Percentiles rank a stretch among this genome's conserved stretches.
Conservation (phyloP, 2,329 filamentous ascomycete genomes). For the Penicillium concentricum region DNA sequence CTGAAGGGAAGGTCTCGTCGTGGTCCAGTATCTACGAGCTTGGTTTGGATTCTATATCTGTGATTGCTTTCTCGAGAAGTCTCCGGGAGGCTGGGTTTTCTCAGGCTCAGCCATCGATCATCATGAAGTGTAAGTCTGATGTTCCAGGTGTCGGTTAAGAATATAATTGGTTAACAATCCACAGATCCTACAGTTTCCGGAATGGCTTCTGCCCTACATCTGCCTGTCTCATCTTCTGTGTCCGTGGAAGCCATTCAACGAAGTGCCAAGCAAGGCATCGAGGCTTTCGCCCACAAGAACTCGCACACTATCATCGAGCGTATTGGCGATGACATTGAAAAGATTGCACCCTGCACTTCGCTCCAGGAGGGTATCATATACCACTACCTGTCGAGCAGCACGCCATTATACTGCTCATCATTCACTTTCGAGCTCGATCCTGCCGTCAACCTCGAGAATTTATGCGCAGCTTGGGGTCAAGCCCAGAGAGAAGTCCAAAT, state of each 20-base stretch:
- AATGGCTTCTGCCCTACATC: slow-evolving; percentile 34
- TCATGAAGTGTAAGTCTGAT: slow-evolving; percentile 56
- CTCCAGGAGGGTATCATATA: slow-evolving; percentile 85
- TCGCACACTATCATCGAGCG: slow-evolving; percentile 52
- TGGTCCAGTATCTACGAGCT: slow-evolving; percentile 76
- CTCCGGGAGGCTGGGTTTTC: slow-evolving; percentile 64
- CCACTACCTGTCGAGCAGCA: slow-evolving; percentile 58
- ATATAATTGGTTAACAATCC: background rate
- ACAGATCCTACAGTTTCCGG: slow-evolving; percentile 37
- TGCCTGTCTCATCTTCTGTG: slow-evolving; percentile 2
- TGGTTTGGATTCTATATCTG: slow-evolving; percentile 84
- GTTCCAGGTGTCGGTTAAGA: background rate
- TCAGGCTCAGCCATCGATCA: slow-evolving; percentile 60
- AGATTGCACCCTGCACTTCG: slow-evolving; percentile 77
- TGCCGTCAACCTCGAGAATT: slow-evolving; percentile 44
- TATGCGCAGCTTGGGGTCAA: slow-evolving; percentile 60
- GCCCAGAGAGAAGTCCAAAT: slow-evolving; percentile 59
- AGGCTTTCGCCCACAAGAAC: slow-evolving; percentile 64
- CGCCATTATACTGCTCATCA: slow-evolving; percentile 70
- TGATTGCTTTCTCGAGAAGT: slow-evolving; percentile 64
- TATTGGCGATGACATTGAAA: slow-evolving; percentile 63
- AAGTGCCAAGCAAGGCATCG: slow-evolving; percentile 60
- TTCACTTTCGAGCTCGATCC: slow-evolving; percentile 62
- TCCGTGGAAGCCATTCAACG: slow-evolving; percentile 31
- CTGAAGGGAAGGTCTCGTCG: slow-evolving; percentile 47